phyloP scores from a whole-genome alignment of 2,329 filamentous ascomycete species.

The Penicillium sp. region DNA sequence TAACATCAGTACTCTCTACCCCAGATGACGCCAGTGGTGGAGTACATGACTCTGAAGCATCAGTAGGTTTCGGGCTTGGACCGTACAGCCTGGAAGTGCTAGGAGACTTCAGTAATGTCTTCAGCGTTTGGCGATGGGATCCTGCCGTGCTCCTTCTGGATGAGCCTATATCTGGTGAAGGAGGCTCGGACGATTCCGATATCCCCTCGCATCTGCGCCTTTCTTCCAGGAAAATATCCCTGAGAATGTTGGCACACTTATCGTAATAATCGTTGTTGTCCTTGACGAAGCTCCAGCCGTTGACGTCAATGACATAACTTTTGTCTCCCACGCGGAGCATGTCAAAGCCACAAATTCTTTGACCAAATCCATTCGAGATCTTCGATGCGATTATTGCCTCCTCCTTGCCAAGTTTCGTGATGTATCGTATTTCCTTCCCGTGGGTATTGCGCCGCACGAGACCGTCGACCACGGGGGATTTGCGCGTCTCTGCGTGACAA shows the following conservation, averaged over 20 bases:
- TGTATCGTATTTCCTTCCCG: constrained; percentile 93
- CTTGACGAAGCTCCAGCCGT: constrained; percentile 99
- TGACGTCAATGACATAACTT: constrained; percentile 98
- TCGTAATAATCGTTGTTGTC: constrained; percentile 99
- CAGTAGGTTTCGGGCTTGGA: constrained; percentile 39
- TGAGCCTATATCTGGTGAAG: constrained; percentile 31
- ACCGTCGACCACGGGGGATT: constrained; percentile 95
- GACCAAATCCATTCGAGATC: constrained; percentile 88
- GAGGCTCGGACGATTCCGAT: constrained; percentile 32
- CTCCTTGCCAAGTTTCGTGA: constrained; percentile 75
- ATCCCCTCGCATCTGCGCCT: constrained; percentile 46
- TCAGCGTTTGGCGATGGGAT: constrained; percentile 51
- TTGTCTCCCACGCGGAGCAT: constrained; percentile 81
- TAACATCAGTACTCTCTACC: constrained; percentile 28
- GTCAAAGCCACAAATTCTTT: constrained; percentile 94
- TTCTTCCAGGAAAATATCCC: constrained; percentile 82
- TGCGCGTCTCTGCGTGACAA: constrained; percentile 95
- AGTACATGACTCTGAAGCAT: constrained; percentile 33
- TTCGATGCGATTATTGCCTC: constrained; percentile 84
- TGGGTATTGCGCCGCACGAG: constrained; percentile 94
- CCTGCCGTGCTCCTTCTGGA: constrained; percentile 38
- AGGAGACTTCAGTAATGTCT: constrained; percentile 62
- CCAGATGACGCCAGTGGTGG: constrained; percentile 33
- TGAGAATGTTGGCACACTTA: constrained; percentile 79
- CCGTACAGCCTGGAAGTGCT: constrained; percentile 60